phyloP scores from a whole-genome alignment of 192 early-diverging fungal species.

The Physocladia obscura region DNA sequence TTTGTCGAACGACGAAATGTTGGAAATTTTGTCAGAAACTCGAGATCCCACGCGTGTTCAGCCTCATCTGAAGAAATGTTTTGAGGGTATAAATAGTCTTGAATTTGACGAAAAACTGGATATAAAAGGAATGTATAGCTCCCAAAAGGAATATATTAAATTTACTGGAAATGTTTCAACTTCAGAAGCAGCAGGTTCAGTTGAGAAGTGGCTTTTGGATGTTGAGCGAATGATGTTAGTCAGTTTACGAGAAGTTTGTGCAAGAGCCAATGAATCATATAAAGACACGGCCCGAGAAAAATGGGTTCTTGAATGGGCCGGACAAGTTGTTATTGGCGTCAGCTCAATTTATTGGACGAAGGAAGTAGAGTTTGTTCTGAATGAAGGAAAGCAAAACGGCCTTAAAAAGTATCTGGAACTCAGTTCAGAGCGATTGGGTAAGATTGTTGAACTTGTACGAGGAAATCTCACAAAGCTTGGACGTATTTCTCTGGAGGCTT shows the following conservation, averaged over 20 bases:
- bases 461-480: constrained; percentile 52
- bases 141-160: constrained; percentile 56
- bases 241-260: constrained; percentile 48
- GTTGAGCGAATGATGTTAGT: constrained; percentile 58
- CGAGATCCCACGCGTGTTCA: constrained; percentile 60
- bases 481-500: constrained; percentile 52
- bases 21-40: constrained; percentile 63
- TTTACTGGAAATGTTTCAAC: constrained; percentile 49
- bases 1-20: constrained; percentile 66
- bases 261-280: constrained; percentile 41
- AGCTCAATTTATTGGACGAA: constrained; percentile 61
- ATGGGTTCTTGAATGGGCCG: constrained; percentile 65
- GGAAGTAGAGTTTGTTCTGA: constrained; percentile 56
- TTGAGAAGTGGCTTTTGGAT: constrained; percentile 59
- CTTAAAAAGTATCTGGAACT: constrained; percentile 52
- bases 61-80: constrained; percentile 66
- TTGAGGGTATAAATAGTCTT: constrained; percentile 62
- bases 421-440: constrained; percentile 46
- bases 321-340: constrained; percentile 59
- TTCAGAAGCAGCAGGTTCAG: constrained; percentile 52
- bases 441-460: constrained; percentile 58
- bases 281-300: constrained; percentile 49
- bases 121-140: constrained; percentile 60
- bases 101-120: constrained; percentile 56
- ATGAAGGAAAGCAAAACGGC: constrained; percentile 44